Evolutionary conservation across 1,139 yeast species (phyloP), one percentile per base, ranked within the genome.

Genomic region (Suhomyces bokatorum): DNA sequence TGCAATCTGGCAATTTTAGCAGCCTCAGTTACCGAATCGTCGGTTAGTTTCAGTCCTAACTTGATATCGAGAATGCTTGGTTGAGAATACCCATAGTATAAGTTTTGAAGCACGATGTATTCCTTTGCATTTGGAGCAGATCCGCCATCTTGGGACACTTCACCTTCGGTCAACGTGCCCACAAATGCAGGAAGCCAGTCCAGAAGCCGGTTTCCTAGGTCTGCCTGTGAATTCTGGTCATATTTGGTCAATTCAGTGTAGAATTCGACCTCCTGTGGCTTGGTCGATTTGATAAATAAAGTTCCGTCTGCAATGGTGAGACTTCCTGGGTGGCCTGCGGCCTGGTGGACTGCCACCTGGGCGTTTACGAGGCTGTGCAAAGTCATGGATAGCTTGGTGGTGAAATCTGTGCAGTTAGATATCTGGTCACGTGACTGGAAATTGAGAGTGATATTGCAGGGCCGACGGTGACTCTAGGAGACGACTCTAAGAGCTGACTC

Each of bases 291-390:
- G 46, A 87, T 80, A 56, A 90, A 85, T 20, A 91, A 65, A 10
- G 78, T 66, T 1, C 91, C 95, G 26, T 75, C 76, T 4, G 62
- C 66, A 35, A 56, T 68, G 34, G 83, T 81, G 50, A 89, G 58
- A 11, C 86, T 78, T 0, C 97, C 98, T 13, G 76, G 86, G 59
- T 93, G 99, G 10, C 99, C 99, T 0, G 98, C 99, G 3, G 95
- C 98, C 53, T 72, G 76, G 51, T 74, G 78, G 15, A 51, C 52
- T 9, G 47, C 47, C 14, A 10, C 16, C 20, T 40, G 30, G 36
- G 44, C 37, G 8, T 28, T 32, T 29, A 11, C 20, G 10, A 14
- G 16, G 7, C 31, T 27, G 4, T n/a, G 31, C 14, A 22, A 13
- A 7, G 35, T 20, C 35, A 33, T 33, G 32, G 13, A 7, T 7